phyloP scores from a whole-genome alignment of 1,139 yeast genomes.

The Yamadazyma taylorii region DNA sequence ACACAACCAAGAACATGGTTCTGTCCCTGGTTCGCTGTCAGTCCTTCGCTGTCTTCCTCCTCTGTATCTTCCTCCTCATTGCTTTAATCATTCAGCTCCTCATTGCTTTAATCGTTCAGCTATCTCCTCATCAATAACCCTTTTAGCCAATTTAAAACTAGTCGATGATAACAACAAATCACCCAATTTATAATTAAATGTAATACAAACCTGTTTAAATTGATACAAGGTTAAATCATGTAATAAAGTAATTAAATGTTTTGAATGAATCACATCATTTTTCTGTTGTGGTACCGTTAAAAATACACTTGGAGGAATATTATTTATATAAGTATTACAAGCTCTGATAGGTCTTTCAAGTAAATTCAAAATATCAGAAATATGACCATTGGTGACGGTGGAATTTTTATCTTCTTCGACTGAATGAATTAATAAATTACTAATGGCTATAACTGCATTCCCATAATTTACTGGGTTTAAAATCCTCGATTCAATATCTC shows the following conservation, averaged over 20 bases:
- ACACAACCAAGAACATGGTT: slow-evolving; percentile 1
- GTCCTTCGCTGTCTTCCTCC: no score
- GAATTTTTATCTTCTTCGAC: slow-evolving; percentile 62
- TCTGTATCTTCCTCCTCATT: no score
- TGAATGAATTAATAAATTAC: slow-evolving; percentile 60
- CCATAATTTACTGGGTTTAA: slow-evolving; percentile 60
- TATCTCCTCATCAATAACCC: slow-evolving; percentile 69
- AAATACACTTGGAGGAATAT: slow-evolving; percentile 47
- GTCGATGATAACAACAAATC: slow-evolving; percentile 62
- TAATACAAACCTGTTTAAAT: slow-evolving; percentile 62
- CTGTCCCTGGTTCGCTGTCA: no score
- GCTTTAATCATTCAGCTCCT: slow-evolving; percentile 1
- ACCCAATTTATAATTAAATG: slow-evolving; percentile 60
- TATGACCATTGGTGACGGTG: slow-evolving; percentile 48
- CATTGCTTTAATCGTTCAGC: slow-evolving; percentile 37
- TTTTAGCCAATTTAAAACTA: slow-evolving; percentile 65
- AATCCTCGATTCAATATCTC: slow-evolving; percentile 61
- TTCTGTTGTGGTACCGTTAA: slow-evolving; percentile 30
- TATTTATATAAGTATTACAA: slow-evolving; percentile 37
- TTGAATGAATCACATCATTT: slow-evolving; percentile 21
- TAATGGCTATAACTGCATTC: slow-evolving; percentile 61
- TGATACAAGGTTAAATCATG: slow-evolving; percentile 65
- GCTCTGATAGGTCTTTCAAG: slow-evolving; percentile 59
- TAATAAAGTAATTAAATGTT: slow-evolving; percentile 50
- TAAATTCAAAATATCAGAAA: slow-evolving; percentile 58